Percentiles rank a stretch among this genome's conserved stretches.
Conservation (phyloP, 2,329 filamentous ascomycete genomes). For the Volutella citrinella region DNA sequence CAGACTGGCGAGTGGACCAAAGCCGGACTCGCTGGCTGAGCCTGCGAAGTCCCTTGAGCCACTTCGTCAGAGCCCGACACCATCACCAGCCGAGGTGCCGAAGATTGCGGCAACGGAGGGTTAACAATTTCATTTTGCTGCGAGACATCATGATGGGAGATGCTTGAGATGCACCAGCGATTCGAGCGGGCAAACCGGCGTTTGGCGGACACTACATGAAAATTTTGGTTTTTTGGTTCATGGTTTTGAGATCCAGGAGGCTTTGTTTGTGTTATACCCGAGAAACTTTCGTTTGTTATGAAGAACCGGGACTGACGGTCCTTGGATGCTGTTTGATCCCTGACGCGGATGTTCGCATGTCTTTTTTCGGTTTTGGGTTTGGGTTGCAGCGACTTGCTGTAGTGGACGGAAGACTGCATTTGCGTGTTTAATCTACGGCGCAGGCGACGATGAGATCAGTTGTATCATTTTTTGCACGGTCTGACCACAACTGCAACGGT, state of each 20-base stretch:
- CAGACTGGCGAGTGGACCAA: conserved; percentile 50
- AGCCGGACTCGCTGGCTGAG: conserved; percentile 35
- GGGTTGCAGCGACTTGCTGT: conserved; percentile 12
- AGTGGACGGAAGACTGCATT: no score
- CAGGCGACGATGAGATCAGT: no score
- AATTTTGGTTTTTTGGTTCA: no score
- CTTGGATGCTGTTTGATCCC: conserved; percentile 13
- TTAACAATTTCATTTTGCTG: no score
- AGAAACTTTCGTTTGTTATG: conserved; percentile 26
- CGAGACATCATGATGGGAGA: no score
- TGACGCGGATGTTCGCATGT: conserved; percentile 16
- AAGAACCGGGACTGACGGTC: conserved; percentile 6
- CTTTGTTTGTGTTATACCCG: conserved; percentile 32
- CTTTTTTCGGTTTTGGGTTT: conserved; percentile 13
- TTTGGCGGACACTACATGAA: no score
- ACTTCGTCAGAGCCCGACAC: conserved; percentile 36
- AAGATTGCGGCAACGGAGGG: conserved; percentile 18
- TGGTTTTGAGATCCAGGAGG: no score
- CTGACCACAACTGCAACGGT: no score
- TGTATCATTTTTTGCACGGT: no score
- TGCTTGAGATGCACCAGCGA: conserved; percentile 7
- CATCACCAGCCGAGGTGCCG: conserved; percentile 17
- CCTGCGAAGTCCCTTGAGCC: conserved; percentile 36
- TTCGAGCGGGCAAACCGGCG: conserved; percentile 12
- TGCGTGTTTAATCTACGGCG: no score